These are phyloP conservation scores for Aeschynomene evenia DNA, from an alignment of 306 rosid genomes.

Conservation along the genomic window DNA sequence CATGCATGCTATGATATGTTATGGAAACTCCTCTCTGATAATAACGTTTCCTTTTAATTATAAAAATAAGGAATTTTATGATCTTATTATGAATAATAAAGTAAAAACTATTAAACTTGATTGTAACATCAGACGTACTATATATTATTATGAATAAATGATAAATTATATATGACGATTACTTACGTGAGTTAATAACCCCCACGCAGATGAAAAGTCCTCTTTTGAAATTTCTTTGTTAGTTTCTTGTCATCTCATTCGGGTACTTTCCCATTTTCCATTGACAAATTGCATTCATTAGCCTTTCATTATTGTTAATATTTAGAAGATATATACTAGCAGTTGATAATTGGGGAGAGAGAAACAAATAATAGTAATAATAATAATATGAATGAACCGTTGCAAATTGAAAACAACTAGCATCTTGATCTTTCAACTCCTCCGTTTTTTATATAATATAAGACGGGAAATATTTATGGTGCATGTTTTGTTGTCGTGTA, in stretches of 20 bases:
- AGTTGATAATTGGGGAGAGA: slow-evolving; percentile 27
- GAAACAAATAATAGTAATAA: not conserved
- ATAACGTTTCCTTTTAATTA: not conserved
- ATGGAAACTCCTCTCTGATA: not conserved
- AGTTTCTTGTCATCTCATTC: not conserved
- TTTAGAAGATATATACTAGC: not conserved
- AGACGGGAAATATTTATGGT: not conserved
- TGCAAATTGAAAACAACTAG: slow-evolving; percentile 44
- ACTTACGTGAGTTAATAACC: not conserved
- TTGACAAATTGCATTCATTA: not conserved
- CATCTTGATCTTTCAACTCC: slow-evolving; percentile 34
- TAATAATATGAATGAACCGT: slow-evolving; percentile 31
- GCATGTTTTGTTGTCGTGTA: slow-evolving; percentile 29
- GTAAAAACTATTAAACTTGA: not conserved
- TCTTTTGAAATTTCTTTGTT: not conserved
- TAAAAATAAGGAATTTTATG: not conserved
- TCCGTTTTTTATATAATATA: not conserved
- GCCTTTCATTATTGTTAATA: not conserved
- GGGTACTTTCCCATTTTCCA: not conserved
- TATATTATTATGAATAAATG: not conserved
- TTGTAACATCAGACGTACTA: slow-evolving; percentile 8
- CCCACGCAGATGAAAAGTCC: not conserved
- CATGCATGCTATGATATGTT: not conserved
- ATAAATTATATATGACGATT: not conserved
- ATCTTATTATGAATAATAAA: not conserved